Conservation (phyloP, 2,329 filamentous ascomycete genomes). For the Orbilia oligospora region DNA sequence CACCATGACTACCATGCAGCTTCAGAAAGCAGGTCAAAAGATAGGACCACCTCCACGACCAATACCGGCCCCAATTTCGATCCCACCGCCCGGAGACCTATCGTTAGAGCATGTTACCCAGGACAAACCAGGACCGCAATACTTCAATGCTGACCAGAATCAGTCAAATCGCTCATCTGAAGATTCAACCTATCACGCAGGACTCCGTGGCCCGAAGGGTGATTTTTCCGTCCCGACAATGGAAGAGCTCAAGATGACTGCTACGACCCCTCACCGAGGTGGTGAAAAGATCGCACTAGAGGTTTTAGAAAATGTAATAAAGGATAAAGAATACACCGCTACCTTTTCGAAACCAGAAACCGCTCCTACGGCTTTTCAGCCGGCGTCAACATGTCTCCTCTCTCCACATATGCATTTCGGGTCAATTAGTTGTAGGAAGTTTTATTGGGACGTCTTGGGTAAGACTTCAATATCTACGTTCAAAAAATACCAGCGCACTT, state of each 20-base stretch:
- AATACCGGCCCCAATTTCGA: constrained; percentile 72
- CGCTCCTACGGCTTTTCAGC: constrained; percentile 80
- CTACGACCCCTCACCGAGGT: constrained; percentile 78
- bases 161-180: constrained; percentile 73
- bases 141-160: constrained; percentile 70
- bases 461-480: neutral
- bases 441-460: constrained; percentile 76
- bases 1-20: constrained; percentile 80
- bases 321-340: constrained; percentile 77
- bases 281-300: constrained; percentile 78
- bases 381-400: constrained; percentile 80
- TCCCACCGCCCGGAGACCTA: constrained; percentile 78
- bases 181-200: constrained; percentile 73
- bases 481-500: neutral
- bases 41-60: constrained; percentile 76
- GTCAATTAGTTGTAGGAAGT: constrained; percentile 77
- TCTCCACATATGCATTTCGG: constrained; percentile 83
- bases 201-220: constrained; percentile 76
- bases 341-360: constrained; percentile 84
- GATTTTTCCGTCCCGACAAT: constrained; percentile 81
- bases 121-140: constrained; percentile 69
- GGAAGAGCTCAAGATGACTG: constrained; percentile 77
- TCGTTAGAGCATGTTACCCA: constrained; percentile 68
- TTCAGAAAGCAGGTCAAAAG: constrained; percentile 76
- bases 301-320: constrained; percentile 73